phyloP scores from a whole-genome alignment of 2,329 filamentous ascomycete species.

The Colletotrichum godetiae region DNA sequence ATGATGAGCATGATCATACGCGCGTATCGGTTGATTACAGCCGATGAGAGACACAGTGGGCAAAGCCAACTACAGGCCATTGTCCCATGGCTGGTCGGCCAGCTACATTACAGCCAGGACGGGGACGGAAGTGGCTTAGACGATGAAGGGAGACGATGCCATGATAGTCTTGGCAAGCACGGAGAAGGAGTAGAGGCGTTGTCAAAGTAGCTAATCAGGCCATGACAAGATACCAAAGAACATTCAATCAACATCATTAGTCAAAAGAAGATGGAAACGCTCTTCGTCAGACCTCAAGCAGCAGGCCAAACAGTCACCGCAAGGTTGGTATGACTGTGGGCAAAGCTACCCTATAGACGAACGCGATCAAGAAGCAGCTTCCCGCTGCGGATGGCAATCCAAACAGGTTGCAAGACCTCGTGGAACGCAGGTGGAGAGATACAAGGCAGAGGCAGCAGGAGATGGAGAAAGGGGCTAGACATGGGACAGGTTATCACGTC shows the following conservation, averaged over 20 bases:
- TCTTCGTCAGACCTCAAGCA: background rate
- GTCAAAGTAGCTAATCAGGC: background rate
- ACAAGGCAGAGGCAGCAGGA: background rate
- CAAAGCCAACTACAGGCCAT: background rate
- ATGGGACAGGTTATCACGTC: background rate
- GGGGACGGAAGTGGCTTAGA: background rate
- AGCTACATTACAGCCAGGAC: background rate
- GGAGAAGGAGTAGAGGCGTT: background rate
- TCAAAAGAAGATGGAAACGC: background rate
- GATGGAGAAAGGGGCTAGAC: background rate
- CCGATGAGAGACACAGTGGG: background rate
- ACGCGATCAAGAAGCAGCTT: conserved; percentile 14
- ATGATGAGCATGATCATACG: background rate
- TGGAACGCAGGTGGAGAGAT: conserved; percentile 4
- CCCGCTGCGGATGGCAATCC: conserved; percentile 27
- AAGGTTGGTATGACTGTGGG: background rate
- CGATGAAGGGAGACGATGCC: background rate
- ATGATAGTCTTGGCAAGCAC: background rate
- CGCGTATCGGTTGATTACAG: background rate
- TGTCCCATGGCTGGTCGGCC: background rate
- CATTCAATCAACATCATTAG: background rate
- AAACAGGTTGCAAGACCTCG: background rate
- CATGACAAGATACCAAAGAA: conserved; percentile 27
- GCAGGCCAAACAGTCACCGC: background rate
- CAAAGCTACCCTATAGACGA: background rate